phyloP scores from a whole-genome alignment of 805 yeast genomes.

The Saccharomyces cerevisiae region DNA sequence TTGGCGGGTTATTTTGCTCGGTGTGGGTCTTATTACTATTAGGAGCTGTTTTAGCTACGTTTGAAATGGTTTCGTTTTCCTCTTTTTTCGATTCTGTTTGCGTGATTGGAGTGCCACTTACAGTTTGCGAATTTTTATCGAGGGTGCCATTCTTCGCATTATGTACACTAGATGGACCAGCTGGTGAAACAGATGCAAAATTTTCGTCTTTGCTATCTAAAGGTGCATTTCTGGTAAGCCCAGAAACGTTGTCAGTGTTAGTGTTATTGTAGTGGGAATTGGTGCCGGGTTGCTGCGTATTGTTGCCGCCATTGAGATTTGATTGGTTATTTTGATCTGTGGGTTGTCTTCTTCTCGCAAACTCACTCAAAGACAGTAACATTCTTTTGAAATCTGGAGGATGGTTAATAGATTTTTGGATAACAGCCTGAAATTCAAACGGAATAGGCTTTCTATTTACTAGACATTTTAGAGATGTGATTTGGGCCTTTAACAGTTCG shows the following conservation, averaged over 20 bases:
- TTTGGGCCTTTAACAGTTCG: constrained; percentile 28
- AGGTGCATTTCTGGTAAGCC: background rate
- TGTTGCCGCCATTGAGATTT: constrained; percentile 4
- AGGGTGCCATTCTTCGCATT: background rate
- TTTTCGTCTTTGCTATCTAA: background rate
- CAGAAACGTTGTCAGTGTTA: background rate
- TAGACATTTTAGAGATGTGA: constrained; percentile 28
- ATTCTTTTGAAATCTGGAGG: constrained; percentile 30
- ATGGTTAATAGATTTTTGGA: constrained; percentile 26
- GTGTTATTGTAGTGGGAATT: background rate
- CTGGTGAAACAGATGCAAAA: background rate
- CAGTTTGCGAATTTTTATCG: background rate
- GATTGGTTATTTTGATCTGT: constrained; percentile 3
- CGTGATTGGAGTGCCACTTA: background rate
- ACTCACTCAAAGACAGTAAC: constrained; percentile 25
- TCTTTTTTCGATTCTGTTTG: background rate
- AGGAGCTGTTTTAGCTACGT: background rate
- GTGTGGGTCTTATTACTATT: background rate
- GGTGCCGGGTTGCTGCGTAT: constrained; percentile 1
- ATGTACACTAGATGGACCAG: background rate
- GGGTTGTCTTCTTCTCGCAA: constrained; percentile 15
- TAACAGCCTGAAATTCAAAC: constrained; percentile 18
- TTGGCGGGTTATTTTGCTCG: constrained; percentile 18
- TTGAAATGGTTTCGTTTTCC: background rate
- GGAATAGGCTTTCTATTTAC: constrained; percentile 28